phyloP scores from a whole-genome alignment of 108 stramenopile genomes.

The Stephanodiscus minutulus region DNA sequence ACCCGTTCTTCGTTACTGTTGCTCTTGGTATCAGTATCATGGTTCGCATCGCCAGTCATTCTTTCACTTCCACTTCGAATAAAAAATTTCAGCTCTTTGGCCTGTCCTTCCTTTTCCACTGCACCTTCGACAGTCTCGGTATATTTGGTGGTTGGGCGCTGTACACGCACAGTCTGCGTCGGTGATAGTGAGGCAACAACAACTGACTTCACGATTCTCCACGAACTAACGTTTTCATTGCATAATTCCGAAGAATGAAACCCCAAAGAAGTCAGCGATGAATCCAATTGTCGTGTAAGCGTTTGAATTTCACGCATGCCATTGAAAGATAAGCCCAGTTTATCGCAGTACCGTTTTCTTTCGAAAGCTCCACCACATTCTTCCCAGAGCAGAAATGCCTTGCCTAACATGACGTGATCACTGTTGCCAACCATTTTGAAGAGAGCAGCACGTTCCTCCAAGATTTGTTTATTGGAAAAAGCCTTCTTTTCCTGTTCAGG shows the following conservation, averaged over 20 bases:
- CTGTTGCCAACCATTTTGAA: conserved; percentile 78
- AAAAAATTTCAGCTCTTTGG: conserved; percentile 15
- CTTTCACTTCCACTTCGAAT: conserved; percentile 19
- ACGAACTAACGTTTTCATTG: conserved; percentile 63
- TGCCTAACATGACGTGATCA: conserved; percentile 81
- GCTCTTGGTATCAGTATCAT: neutral
- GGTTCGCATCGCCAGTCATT: conserved; percentile 20
- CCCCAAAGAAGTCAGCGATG: conserved; percentile 59
- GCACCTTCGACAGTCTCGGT: conserved; percentile 84
- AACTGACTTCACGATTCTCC: conserved; percentile 76
- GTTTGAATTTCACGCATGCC: conserved; percentile 80
- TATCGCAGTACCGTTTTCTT: conserved; percentile 57
- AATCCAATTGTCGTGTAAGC: conserved; percentile 69
- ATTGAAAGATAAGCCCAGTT: conserved; percentile 64
- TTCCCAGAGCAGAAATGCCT: conserved; percentile 69
- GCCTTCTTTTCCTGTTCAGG: conserved; percentile 21
- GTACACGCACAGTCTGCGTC: conserved; percentile 70
- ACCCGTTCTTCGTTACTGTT: conserved; percentile 76
- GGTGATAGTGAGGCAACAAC: conserved; percentile 75
- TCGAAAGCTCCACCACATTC: conserved; percentile 40
- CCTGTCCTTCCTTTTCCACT: conserved; percentile 34
- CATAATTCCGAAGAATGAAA: conserved; percentile 54
- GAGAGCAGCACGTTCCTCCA: conserved; percentile 59
- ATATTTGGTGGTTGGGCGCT: conserved; percentile 76
- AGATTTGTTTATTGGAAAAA: conserved; percentile 35